Base-by-base conservation (phyloP, 176 grass and related monocot species). In the Canna indica region DNA sequence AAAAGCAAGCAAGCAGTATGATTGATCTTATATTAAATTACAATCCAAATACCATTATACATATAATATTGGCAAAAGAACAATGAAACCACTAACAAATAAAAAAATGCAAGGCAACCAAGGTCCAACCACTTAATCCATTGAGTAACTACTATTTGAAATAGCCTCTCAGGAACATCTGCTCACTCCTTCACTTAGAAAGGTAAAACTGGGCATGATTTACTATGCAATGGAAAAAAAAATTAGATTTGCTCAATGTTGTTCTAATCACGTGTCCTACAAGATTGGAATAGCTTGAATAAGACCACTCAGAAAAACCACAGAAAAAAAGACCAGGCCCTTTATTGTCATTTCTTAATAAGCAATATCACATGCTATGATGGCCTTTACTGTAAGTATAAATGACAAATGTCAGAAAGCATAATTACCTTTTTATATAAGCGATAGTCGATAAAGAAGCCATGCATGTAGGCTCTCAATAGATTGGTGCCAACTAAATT, bases 341-440 rank as follows among this genome's bases (percentile, higher is more conserved):
- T 58, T 22, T 58, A 10, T 58, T 58, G 7, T 12, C 22, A n/a
- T 17, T 39, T 30, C 54, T 62, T 12, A 69, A 32, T 62, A 34
- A 18, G 59, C 2, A 54, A n/a, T 50, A n/a, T 54, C 3, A 6
- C 16, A 18, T 54, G 71, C 69, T 72, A 59, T 75, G 48, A 5
- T 63, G 33, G 53, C 62, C n/a, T 32, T n/a, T n/a, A n/a, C n/a
- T 1, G 10, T 16, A 17, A 62, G 29, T 62, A 5, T 11, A 62
- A 62, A 62, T 62, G 14, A 10, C 28, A 12, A 41, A 26, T 0
- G 36, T 44, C 26, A 45, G 33, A 77, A 64, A 67, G 32, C 3
- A 34, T 17, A 24, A 24, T 76, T 84, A 96, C 88, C 92, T 91
- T 89, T 75, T 87, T 91, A 85, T 96, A 96, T 31, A 96, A 64